These are phyloP conservation scores for Coelastrella sp. DNA, from an alignment of 139 green algal species.

Conservation along the genomic window DNA sequence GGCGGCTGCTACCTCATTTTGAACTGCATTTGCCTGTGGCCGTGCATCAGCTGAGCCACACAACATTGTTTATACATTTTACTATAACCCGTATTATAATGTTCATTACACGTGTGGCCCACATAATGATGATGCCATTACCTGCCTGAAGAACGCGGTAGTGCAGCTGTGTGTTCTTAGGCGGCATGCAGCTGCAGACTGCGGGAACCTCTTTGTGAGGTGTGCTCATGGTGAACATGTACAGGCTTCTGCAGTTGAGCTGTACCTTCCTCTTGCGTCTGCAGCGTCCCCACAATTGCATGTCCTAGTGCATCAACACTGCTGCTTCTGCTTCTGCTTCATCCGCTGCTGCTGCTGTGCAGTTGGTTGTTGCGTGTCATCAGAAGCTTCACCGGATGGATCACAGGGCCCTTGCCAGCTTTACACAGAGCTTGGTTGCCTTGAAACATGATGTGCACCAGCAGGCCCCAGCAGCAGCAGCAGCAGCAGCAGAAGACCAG, in stretches of 20 bases:
- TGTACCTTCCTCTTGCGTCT: background rate
- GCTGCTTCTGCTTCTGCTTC: background rate
- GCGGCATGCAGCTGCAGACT: background rate
- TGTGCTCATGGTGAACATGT: background rate
- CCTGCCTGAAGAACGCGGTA: background rate
- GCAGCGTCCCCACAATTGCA: background rate
- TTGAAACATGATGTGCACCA: background rate
- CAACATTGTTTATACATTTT: too few relatives aligned
- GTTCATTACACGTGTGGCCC: background rate
- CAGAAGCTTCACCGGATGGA: background rate
- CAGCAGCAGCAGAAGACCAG: conserved; percentile 17
- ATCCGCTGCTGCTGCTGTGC: background rate
- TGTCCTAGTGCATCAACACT: background rate
- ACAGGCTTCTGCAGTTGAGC: background rate
- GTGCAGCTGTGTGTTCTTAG: background rate
- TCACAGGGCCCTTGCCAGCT: background rate
- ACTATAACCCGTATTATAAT: too few relatives aligned
- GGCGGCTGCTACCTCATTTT: background rate
- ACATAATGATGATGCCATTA: too few relatives aligned
- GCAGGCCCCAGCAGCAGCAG: conserved; percentile 13
- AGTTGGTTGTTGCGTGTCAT: conserved; percentile 2
- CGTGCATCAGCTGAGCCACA: background rate
- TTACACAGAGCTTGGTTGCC: background rate
- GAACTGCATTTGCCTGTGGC: background rate
- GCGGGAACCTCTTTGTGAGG: background rate